Percentiles rank a stretch among this genome's conserved stretches.
Conservation (phyloP, 129 eudicot genomes). For the Centella asiatica region DNA sequence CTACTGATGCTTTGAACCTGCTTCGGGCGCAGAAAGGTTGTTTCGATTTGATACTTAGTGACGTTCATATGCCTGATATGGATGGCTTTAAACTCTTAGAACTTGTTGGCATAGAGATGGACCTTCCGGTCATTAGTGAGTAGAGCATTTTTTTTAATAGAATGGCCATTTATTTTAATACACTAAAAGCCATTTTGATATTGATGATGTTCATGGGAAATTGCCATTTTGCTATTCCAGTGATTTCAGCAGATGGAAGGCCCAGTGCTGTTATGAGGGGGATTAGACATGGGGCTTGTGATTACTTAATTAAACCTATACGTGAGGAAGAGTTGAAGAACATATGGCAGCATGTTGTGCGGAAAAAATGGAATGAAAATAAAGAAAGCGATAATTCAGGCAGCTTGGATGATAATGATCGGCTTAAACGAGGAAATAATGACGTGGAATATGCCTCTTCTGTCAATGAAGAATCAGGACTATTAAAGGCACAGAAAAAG, state of each 20-base stretch:
- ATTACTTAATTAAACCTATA: conserved; percentile 72
- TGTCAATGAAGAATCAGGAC: conserved; percentile 53
- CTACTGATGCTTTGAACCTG: conserved; percentile 55
- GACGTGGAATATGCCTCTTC: conserved; percentile 65
- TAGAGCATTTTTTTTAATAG: neutral
- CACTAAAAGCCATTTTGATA: too few species aligned
- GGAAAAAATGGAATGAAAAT: conserved; percentile 56
- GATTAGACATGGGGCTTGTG: conserved; percentile 76
- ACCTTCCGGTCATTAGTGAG: conserved; percentile 78
- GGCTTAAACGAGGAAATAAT: conserved; percentile 41
- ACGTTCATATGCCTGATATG: conserved; percentile 86
- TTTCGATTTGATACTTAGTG: conserved; percentile 65
- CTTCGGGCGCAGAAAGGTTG: conserved; percentile 52
- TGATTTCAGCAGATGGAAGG: conserved; percentile 85
- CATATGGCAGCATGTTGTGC: conserved; percentile 83
- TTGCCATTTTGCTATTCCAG: conserved; percentile 24
- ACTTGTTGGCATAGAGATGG: conserved; percentile 76
- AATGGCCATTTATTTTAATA: neutral
- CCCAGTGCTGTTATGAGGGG: conserved; percentile 62
- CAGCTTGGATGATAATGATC: conserved; percentile 55
- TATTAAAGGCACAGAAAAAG: conserved; percentile 38
- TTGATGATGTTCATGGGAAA: too few species aligned
- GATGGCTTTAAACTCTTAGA: conserved; percentile 81
- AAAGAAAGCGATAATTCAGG: conserved; percentile 62
- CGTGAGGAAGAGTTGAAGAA: conserved; percentile 69